Conservation (phyloP, 78 protist species). For the Capsaspora owczarzaki region DNA sequence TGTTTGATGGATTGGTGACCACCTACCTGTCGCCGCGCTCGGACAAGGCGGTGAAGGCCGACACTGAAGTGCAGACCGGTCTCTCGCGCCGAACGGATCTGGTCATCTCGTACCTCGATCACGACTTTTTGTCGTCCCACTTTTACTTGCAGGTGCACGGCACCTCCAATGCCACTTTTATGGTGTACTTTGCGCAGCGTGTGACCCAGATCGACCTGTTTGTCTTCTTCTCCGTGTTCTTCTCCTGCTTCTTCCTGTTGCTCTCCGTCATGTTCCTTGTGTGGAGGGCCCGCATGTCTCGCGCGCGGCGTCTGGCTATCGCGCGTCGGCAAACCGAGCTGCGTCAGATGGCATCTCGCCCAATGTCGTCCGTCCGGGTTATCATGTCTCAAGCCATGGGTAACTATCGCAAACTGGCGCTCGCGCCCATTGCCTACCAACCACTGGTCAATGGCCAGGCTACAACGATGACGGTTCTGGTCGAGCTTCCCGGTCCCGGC, state of each 20-base stretch:
- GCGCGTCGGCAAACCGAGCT: not conserved
- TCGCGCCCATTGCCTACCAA: too few relatives aligned
- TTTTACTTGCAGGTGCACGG: not conserved
- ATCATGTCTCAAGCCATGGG: too few relatives aligned
- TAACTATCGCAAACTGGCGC: too few relatives aligned
- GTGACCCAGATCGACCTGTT: not conserved
- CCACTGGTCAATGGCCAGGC: too few relatives aligned
- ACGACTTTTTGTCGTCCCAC: not conserved
- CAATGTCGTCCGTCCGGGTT: not conserved
- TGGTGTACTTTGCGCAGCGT: not conserved
- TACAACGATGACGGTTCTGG: too few relatives aligned
- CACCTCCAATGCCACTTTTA: not conserved
- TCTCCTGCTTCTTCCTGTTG: not conserved
- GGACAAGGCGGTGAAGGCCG: not conserved
- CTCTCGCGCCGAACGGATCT: not conserved
- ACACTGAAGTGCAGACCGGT: not conserved
- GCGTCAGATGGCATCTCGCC: not conserved
- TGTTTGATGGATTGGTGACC: not conserved
- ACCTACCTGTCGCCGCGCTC: not conserved
- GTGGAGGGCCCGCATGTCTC: not conserved
- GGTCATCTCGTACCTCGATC: not conserved
- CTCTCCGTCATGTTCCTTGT: not conserved
- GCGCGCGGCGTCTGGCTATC: not conserved
- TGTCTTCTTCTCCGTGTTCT: conserved; percentile 5
- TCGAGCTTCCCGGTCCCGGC: too few relatives aligned